Conservation (phyloP, 2,329 filamentous ascomycete species). For the Teratosphaeria nubilosa region DNA sequence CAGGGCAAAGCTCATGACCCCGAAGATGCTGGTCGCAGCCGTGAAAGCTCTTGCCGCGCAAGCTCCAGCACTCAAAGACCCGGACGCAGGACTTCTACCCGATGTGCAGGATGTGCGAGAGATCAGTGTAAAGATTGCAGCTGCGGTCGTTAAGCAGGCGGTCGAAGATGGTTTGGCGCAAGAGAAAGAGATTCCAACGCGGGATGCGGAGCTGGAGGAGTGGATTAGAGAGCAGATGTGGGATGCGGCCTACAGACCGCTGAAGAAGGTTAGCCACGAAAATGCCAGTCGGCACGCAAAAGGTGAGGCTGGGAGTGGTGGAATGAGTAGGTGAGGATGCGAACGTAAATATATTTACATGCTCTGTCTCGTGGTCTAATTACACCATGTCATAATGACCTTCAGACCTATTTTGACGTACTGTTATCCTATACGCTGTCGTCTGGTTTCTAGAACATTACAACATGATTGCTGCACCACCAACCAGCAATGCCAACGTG, state of each 20-base stretch:
- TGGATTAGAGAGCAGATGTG: slow-evolving; percentile 78
- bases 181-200: slow-evolving; percentile 53
- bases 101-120: slow-evolving; percentile 64
- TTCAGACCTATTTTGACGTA: not conserved
- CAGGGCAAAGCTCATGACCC: slow-evolving; percentile 56
- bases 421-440: not conserved
- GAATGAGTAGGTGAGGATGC: not conserved
- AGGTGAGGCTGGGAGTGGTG: slow-evolving; percentile 5
- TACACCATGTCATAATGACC: not conserved
- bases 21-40: slow-evolving; percentile 73
- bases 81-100: slow-evolving; percentile 58
- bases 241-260: slow-evolving; percentile 57
- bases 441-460: not conserved
- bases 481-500: not conserved
- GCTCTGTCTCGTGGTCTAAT: not conserved
- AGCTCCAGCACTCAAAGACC: slow-evolving; percentile 59
- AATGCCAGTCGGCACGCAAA: not conserved
- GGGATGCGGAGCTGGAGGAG: slow-evolving; percentile 47
- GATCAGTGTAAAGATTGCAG: slow-evolving; percentile 69
- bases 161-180: slow-evolving; percentile 59
- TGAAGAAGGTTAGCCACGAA: slow-evolving; percentile 42
- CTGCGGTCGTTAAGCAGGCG: slow-evolving; percentile 62
- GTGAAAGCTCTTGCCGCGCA: slow-evolving; percentile 61
- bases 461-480: not conserved
- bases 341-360: not conserved